phyloP scores from a whole-genome alignment of 2,329 filamentous ascomycete species.

The Ceratocystis harringtonii region DNA sequence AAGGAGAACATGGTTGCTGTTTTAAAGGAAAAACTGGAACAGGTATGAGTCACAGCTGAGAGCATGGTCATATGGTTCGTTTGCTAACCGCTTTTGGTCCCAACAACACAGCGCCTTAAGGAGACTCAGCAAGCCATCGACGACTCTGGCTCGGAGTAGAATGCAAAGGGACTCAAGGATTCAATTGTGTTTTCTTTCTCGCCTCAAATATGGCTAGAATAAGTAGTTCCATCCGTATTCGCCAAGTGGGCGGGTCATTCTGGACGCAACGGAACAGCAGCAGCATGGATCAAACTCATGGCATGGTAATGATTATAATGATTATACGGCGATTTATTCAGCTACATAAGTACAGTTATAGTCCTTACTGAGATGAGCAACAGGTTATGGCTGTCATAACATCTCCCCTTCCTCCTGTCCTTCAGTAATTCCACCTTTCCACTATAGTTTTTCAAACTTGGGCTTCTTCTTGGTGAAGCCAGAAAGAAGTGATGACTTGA shows the following conservation, averaged over 20 bases:
- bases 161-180: background rate
- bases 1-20: constrained; percentile 56
- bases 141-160: constrained; percentile 37
- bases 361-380: background rate
- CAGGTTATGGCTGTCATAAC: background rate
- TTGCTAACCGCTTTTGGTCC: background rate
- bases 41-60: constrained; percentile 29
- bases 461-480: constrained; percentile 66
- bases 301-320: background rate
- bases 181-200: too few species aligned
- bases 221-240: background rate
- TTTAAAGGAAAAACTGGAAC: constrained; percentile 54
- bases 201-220: too few species aligned
- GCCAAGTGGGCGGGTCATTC: background rate
- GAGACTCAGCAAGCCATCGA: constrained; percentile 38
- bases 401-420: background rate
- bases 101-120: constrained; percentile 30
- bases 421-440: background rate
- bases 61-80: background rate
- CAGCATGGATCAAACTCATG: background rate
- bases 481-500: constrained; percentile 57
- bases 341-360: background rate
- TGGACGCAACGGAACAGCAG: background rate
- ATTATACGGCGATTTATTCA: background rate
- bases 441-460: constrained; percentile 68